Conservation (phyloP, 805 yeast species). For the Nakazawaea anatomiae region DNA sequence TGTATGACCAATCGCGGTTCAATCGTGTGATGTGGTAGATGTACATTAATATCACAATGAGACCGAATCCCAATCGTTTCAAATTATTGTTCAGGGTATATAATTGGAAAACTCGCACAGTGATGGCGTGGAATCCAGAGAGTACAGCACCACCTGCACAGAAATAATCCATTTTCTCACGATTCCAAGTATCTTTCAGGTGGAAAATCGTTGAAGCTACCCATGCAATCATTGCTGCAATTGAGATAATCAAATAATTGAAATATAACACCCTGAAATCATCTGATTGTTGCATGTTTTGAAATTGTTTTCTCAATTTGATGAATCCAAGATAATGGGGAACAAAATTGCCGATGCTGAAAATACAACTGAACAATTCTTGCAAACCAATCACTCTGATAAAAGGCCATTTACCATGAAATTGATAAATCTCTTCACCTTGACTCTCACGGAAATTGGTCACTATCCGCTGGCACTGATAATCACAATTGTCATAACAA, state of each 20-base stretch:
- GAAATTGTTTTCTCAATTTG: slow-evolving; percentile 22
- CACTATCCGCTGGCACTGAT: slow-evolving; percentile 79
- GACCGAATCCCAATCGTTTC: slow-evolving; percentile 30
- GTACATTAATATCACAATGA: slow-evolving; percentile 45
- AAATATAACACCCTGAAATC: slow-evolving; percentile 23
- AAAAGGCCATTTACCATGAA: slow-evolving; percentile 99
- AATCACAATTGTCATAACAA: slow-evolving; percentile 81
- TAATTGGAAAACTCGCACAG: slow-evolving; percentile 53
- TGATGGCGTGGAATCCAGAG: slow-evolving; percentile 68
- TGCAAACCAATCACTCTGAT: slow-evolving; percentile 71
- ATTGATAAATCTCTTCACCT: slow-evolving; percentile 64
- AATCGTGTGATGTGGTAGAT: slow-evolving; percentile 61
- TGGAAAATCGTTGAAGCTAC: slow-evolving; percentile 80
- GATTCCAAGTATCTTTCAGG: slow-evolving; percentile 68
- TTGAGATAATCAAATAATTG: slow-evolving; percentile 42
- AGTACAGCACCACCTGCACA: slow-evolving; percentile 89
- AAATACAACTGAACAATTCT: slow-evolving; percentile 74
- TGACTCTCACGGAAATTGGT: slow-evolving; percentile 45
- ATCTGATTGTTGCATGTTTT: slow-evolving; percentile 16
- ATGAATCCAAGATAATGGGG: slow-evolving; percentile 53
- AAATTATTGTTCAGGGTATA: slow-evolving; percentile 30
- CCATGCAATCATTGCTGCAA: slow-evolving; percentile 85
- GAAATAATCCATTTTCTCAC: slow-evolving; percentile 87
- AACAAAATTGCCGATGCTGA: slow-evolving; percentile 64
- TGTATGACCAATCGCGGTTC: slow-evolving; percentile 75